These are phyloP conservation scores for Claviceps sp. DNA, from an alignment of 2,329 filamentous ascomycete genomes.

Conservation along the genomic window DNA sequence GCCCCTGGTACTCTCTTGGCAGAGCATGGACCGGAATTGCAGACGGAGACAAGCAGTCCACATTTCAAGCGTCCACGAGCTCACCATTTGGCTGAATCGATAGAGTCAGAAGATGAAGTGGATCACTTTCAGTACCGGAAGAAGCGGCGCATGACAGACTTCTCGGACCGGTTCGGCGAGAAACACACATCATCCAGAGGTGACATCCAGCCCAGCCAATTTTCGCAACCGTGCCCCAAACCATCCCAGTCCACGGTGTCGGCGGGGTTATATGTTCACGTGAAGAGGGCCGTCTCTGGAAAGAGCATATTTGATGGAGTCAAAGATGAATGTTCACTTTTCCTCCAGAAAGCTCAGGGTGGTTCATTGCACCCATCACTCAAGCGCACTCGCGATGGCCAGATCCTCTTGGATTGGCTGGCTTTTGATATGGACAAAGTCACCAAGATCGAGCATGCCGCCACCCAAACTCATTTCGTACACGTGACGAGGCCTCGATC, in stretches of 20 bases:
- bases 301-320: conserved; percentile 4
- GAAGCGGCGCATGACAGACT: conserved; percentile 7
- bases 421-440: conserved; percentile 2
- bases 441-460: conserved; percentile 7
- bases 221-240: conserved; percentile 4
- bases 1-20: neutral
- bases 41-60: conserved; percentile 4
- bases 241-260: neutral
- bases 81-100: conserved; percentile 4
- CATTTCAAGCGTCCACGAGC: conserved; percentile 9
- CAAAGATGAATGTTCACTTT: neutral
- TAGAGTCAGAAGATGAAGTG: conserved; percentile 20
- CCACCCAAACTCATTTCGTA: conserved; percentile 9
- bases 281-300: conserved; percentile 15
- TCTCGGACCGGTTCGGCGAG: conserved; percentile 1
- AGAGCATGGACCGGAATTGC: neutral
- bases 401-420: conserved; percentile 4
- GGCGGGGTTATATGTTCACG: neutral
- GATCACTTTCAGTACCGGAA: conserved; percentile 5
- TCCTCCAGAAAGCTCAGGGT: conserved; percentile 1
- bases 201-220: conserved; percentile 15
- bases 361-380: neutral
- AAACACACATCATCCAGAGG: conserved; percentile 8
- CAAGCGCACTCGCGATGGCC: neutral
- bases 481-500: conserved; percentile 11